Evolutionary conservation across 2,329 filamentous ascomycete genomes (phyloP).

Genomic region (Stromatinia cepivora): DNA sequence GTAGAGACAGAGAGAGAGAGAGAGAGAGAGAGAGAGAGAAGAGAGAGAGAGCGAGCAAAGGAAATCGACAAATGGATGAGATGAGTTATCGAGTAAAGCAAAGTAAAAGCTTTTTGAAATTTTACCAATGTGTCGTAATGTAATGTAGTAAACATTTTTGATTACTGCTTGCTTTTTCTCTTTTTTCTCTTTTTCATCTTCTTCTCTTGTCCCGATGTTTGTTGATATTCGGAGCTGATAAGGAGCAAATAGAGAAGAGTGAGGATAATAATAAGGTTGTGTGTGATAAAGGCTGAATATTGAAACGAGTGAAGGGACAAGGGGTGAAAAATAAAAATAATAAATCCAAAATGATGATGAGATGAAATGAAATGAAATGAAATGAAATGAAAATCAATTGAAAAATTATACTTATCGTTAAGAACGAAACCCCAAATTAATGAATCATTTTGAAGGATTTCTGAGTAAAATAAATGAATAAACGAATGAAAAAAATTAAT

Average conservation of each 20-base stretch:
- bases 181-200: neutral
- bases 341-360: neutral
- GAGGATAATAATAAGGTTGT: neutral
- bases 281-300: constrained; percentile 11
- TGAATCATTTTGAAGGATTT: neutral
- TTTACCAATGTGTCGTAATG: neutral
- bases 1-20: neutral
- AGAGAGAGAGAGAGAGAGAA: neutral
- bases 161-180: neutral
- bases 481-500: neutral
- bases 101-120: neutral
- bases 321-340: neutral
- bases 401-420: neutral
- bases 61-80: neutral
- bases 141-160: neutral
- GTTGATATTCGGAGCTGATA: neutral
- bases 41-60: neutral
- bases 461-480: neutral
- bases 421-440: neutral
- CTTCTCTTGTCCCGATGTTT: neutral
- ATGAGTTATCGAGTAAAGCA: neutral
- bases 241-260: neutral
- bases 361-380: neutral
- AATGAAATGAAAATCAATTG: no score
- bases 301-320: constrained; percentile 16